Evolutionary conservation across 1,284 basidiomycete species (phyloP), one percentile per base, ranked within the genome.

Genomic region (Exobasidium rhododendri): DNA sequence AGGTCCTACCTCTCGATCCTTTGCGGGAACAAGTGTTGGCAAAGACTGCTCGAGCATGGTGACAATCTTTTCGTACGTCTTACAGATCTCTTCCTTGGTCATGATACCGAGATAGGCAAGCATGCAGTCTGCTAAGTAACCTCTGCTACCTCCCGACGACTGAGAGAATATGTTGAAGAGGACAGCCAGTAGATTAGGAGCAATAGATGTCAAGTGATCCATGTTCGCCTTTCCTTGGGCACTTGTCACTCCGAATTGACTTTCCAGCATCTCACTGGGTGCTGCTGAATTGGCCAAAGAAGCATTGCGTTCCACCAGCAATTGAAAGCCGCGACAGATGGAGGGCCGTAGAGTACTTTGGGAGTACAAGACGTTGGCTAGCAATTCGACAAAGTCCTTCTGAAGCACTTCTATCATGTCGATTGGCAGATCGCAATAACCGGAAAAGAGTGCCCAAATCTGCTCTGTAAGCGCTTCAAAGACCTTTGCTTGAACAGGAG

Each of bases 161-260:
- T 87, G 92, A 64, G 89, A 86, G 80, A 97, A 97, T n/a, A 99
- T 88, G 78, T 99, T 97, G 83, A 97, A 94, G 49, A 97, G 84
- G 3, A 97, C 91, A 0, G 92, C 89, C 28, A 97, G 85, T 87
- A 96, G 94, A 75, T 91, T 94, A 76, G 92, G 90, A 0, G 88
- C 88, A 73, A 97, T 88, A 0, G 84, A 83, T 54, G 86, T 86
- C 61, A 98, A 83, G 79, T 91, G 89, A 1, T 80, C 83, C 26
- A 97, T 72, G 73, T 94, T 94, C 53, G 82, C 83, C 40, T 82
- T 78, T 1, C 90, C 92, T 64, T 86, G 85, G 32, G 84, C 83
- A 30, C 84, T 84, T 61, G 83, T 82, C 28, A 85, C 71, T 22
- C 83, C 84, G 56, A 85, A 86, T 45, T 82, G 81, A 58, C 82